Evolutionary conservation across 2,329 filamentous ascomycete genomes (phyloP), one percentile per base, ranked within the genome.

Genomic region (Fusarium brevicatenulatum): DNA sequence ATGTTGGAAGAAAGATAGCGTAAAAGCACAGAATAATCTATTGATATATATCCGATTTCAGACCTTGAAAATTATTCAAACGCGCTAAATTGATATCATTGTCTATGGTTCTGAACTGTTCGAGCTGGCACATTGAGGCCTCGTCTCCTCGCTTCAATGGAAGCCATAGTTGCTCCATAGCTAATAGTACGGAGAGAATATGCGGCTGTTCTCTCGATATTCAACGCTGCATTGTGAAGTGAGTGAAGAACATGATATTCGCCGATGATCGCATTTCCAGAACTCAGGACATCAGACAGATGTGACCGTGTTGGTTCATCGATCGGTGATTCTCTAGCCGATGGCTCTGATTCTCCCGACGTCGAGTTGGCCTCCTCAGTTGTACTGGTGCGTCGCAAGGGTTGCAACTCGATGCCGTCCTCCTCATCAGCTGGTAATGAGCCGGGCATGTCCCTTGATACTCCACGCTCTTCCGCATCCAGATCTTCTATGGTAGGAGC

Each of bases 1-100:
- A 98, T 80, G 93, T 98, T 54, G 95, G 95, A 59, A 90, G 95
- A 79, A 98, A 98, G 85, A 92, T 98, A 78, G 88, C 88, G 77
- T 90, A 82, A 82, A 78, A 64, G 52, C 50, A 70, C 72, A 50
- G 53, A 66, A 50, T 54, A 60, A 75, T 74, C 68, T 52, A 52
- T 74, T 73, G 67, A 57, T 70, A 72, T 68, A 72, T 70, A 67
- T 72, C 46, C 66, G 63, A 50, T 62, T 62, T 62, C 54, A 28
- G 40, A 66, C 28, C 39, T 34, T 19, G 32, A 52, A 25, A 7
- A 21, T 49, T 30, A 53, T 60, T 37, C 21, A 36, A 42, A 59
- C 23, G 46, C 49, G 43, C 55, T 47, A 64, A 60, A 30, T 62
- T 44, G 64, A 28, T 57, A 57, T 67, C 68, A 49, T 54, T 62